These are phyloP conservation scores for Patellifolia procumbens DNA, from an alignment of 179 eudicot species.

Conservation along the genomic window DNA sequence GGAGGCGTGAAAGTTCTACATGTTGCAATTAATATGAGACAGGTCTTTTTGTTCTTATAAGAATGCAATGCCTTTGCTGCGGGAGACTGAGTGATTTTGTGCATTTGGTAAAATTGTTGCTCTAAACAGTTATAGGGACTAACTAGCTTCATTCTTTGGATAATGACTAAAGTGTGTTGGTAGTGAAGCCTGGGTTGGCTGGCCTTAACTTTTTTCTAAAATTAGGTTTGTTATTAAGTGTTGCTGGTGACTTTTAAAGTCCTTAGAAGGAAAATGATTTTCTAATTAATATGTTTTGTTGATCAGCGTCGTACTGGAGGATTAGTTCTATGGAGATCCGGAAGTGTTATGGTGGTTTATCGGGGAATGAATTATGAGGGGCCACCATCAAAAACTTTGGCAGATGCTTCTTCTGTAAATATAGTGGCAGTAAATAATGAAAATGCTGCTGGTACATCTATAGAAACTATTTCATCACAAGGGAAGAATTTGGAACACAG, in stretches of 20 bases:
- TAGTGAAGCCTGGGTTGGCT: neutral
- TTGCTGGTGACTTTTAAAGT: neutral
- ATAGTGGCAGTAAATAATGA: constrained; percentile 21
- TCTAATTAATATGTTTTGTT: too few species aligned
- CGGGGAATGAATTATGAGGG: constrained; percentile 85
- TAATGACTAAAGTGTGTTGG: neutral
- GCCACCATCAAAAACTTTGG: constrained; percentile 50
- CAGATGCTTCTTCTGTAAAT: constrained; percentile 54
- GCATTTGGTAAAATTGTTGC: neutral
- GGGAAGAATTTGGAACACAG: constrained; percentile 27
- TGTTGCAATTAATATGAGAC: too few species aligned
- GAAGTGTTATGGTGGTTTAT: constrained; percentile 97
- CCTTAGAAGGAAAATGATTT: neutral
- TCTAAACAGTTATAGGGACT: neutral
- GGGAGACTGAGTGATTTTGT: neutral
- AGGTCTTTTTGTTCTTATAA: neutral
- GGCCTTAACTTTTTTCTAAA: too few species aligned
- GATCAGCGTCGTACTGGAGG: constrained; percentile 94
- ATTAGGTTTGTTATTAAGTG: neutral
- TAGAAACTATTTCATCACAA: constrained; percentile 28
- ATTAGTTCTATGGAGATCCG: constrained; percentile 89
- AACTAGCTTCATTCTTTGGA: neutral
- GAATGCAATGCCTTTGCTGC: neutral
- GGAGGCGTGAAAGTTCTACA: too few species aligned
- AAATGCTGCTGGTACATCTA: constrained; percentile 30